phyloP scores from a whole-genome alignment of 345 rosid species.

The Pelargonium nanum region DNA sequence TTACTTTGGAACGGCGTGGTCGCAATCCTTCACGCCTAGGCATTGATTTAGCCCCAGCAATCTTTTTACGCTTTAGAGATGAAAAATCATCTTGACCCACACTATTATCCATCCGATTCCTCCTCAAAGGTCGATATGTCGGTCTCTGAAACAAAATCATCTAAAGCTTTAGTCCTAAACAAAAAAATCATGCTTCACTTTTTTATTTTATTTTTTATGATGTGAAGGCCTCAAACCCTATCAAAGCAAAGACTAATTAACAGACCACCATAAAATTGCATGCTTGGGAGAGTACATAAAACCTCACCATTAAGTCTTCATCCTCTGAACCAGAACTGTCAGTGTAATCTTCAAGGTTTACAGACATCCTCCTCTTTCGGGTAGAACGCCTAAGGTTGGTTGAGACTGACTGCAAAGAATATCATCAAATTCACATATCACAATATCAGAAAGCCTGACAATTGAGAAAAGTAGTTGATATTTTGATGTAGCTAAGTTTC shows the following conservation, averaged over 20 bases:
- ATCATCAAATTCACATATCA: slow-evolving; percentile 12
- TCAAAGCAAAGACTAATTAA: slow-evolving; percentile 3
- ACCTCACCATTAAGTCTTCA: slow-evolving; percentile 82
- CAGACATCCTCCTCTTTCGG: slow-evolving; percentile 77
- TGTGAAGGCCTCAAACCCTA: slow-evolving; percentile 1
- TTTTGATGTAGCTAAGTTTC: slow-evolving; percentile 13
- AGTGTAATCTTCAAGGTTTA: slow-evolving; percentile 69
- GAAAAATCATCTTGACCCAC: slow-evolving; percentile 47
- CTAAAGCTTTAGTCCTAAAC: slow-evolving; percentile 7
- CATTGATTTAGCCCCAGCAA: slow-evolving; percentile 34
- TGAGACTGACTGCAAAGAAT: slow-evolving; percentile 46
- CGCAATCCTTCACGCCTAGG: slow-evolving; percentile 99
- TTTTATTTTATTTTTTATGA: not conserved
- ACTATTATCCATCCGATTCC: slow-evolving; percentile 49
- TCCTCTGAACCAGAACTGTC: slow-evolving; percentile 94
- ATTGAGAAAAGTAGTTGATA: not conserved
- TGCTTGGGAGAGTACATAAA: slow-evolving; percentile 10
- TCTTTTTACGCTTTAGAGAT: slow-evolving; percentile 48
- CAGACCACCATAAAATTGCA: not conserved
- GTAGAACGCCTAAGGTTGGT: slow-evolving; percentile 93
- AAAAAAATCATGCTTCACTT: slow-evolving; percentile 8
- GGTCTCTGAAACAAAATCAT: slow-evolving; percentile 43
- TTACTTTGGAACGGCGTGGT: slow-evolving; percentile 68
- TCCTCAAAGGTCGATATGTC: slow-evolving; percentile 44
- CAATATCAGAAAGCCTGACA: slow-evolving; percentile 8